These are phyloP conservation scores for Calocera cornea DNA, from an alignment of 768 basidiomycete genomes.

Conservation along the genomic window DNA sequence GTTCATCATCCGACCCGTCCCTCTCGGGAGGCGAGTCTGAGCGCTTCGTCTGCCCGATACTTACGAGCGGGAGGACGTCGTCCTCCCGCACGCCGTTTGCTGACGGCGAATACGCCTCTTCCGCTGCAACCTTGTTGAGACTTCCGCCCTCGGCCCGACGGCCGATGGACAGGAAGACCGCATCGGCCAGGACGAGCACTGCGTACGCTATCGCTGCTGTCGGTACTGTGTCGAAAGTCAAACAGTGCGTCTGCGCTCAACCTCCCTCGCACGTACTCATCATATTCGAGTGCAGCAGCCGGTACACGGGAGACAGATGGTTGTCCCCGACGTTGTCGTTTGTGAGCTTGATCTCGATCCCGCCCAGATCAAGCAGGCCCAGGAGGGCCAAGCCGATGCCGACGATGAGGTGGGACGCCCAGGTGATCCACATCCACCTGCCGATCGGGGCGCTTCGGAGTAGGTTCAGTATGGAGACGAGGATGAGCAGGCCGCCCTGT, in stretches of 20 bases:
- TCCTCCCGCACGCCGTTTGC: too few species aligned
- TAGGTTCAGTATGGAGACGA: not conserved
- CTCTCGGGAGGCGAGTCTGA: too few species aligned
- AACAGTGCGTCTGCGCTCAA: too few species aligned
- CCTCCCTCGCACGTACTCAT: not conserved
- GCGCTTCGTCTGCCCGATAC: too few species aligned
- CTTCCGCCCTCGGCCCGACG: not conserved
- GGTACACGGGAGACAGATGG: not conserved
- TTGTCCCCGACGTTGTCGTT: not conserved
- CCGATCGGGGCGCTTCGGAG: not conserved
- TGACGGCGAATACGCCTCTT: too few species aligned
- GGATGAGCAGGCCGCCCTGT: not conserved
- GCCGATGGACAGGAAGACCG: not conserved
- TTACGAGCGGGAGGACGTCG: too few species aligned
- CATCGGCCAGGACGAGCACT: not conserved
- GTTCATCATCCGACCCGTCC: too few species aligned
- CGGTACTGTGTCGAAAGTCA: not conserved
- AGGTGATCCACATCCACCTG: not conserved
- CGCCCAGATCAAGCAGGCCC: not conserved
- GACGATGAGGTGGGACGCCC: not conserved
- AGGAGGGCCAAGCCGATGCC: not conserved
- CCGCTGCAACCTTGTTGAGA: not conserved
- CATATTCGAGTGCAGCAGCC: not conserved
- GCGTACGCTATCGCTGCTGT: not conserved
- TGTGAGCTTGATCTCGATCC: not conserved